A percentile compares a stretch with the other conserved stretches of the same genome.
Evolutionary conservation across 805 yeast species (phyloP).

Genomic region (Suhomyces xylopsoci): DNA sequence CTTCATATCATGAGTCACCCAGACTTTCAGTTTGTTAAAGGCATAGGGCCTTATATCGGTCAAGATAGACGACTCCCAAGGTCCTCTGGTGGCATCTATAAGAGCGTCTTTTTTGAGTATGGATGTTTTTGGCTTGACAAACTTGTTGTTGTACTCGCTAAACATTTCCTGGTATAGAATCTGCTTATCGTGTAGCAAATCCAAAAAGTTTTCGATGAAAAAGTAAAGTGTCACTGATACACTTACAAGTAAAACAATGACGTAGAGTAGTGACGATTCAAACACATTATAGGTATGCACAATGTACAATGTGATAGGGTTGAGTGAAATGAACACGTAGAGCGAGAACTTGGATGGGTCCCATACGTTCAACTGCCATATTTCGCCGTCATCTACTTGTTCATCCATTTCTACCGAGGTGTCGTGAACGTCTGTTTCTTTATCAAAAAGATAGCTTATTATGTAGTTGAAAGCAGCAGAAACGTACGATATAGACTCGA

Average conservation of each 20-base stretch:
- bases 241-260: conserved; percentile 18
- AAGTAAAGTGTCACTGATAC: conserved; percentile 24
- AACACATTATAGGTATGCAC: conserved; percentile 25
- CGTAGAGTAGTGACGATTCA: conserved; percentile 6
- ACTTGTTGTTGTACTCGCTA: conserved; percentile 61
- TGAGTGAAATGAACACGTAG: conserved; percentile 49
- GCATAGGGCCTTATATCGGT: conserved; percentile 23
- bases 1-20: conserved; percentile 49
- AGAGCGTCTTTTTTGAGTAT: conserved; percentile 55
- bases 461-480: conserved; percentile 4
- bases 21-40: conserved; percentile 39
- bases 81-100: conserved; percentile 53
- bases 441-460: conserved; percentile 1
- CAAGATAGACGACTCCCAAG: conserved; percentile 17
- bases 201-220: conserved; percentile 45
- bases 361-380: conserved; percentile 66
- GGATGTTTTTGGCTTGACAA: conserved; percentile 55
- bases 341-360: conserved; percentile 59
- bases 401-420: conserved; percentile 10
- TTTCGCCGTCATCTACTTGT: conserved; percentile 24
- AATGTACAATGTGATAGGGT: conserved; percentile 53
- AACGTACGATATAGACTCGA: conserved; percentile 6
- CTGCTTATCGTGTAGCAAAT: conserved; percentile 54
- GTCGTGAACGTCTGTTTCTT: conserved; percentile 8
- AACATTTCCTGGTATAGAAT: conserved; percentile 57